Evolutionary conservation across 441 rosid genomes (phyloP).

Genomic region (Adansonia rubrostipa): DNA sequence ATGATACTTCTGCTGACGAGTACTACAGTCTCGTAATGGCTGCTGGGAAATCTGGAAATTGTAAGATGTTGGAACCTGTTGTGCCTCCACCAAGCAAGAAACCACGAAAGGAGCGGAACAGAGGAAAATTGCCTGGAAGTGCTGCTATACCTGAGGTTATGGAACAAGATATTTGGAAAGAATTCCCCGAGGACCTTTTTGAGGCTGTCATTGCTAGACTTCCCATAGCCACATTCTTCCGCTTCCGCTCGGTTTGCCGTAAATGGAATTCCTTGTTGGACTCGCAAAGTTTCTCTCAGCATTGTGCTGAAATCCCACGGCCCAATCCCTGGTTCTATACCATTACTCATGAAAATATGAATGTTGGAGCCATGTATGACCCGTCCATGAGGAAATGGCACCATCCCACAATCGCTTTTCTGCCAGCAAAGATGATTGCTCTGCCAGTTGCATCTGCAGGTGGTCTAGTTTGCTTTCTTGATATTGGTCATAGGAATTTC

Average conservation of each 20-base stretch:
- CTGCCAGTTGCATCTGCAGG: constrained; percentile 94
- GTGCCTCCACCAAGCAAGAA: constrained; percentile 75
- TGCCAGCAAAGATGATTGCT: constrained; percentile 69
- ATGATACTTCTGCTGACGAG: constrained; percentile 66
- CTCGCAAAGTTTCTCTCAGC: constrained; percentile 78
- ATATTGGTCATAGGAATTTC: constrained; percentile 82
- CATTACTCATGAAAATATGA: constrained; percentile 76
- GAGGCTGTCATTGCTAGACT: constrained; percentile 92
- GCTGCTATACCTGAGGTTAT: constrained; percentile 50
- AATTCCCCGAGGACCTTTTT: constrained; percentile 90
- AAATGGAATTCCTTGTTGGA: constrained; percentile 78
- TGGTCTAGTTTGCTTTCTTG: constrained; percentile 96
- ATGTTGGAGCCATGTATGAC: constrained; percentile 85
- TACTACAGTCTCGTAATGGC: constrained; percentile 69
- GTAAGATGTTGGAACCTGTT: constrained; percentile 66
- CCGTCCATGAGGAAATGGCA: constrained; percentile 86
- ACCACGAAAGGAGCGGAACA: constrained; percentile 66
- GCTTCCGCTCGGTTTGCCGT: constrained; percentile 83
- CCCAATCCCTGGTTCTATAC: constrained; percentile 86
- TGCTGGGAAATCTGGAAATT: constrained; percentile 71
- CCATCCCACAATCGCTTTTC: constrained; percentile 60
- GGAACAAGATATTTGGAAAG: constrained; percentile 89
- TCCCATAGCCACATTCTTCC: constrained; percentile 80
- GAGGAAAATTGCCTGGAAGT: constrained; percentile 50
- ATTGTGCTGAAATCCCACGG: constrained; percentile 61